Evolutionary conservation across 176 grass and related monocot genomes (phyloP), one percentile per base, ranked within the genome.

Genomic region (Zoysia japonica): DNA sequence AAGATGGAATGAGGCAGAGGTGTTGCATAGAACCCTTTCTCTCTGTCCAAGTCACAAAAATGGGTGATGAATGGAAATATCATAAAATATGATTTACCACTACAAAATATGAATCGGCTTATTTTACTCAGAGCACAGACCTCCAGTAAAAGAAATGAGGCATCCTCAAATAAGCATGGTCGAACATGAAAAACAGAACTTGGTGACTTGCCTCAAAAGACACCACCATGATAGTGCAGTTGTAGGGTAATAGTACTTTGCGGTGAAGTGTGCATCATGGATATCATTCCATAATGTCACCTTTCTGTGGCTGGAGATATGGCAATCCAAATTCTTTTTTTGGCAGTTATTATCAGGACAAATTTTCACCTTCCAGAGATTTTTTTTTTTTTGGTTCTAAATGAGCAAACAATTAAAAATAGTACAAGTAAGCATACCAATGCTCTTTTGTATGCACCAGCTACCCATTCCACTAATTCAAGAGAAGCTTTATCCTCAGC

Each of bases 401-500:
- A 70, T 84, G 81, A 6, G 20, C 37, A 72, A 62, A 55, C 39
- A 76, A 45, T 63, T 38, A 19, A 50, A 63, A 44, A 45, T 41
- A 28, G 64, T 50, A 75, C 54, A 11, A 57, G 35, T 77, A 60
- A 79, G 43, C 82, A 84, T 86, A 92, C 88, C 85, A 87, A 82
- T 90, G 88, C 87, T 92, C 78, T 91, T 94, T 74, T 94, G 75
- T 61, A 97, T 73, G 89, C 83, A 51, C 87, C 85, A 84, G 94
- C 84, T 71, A 90, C 87, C 95, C 95, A 97, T 87, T 91, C 92
- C 0, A 74, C 83, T 67, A 97, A 81, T 76, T 97, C 87, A 83
- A 97, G 91, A 77, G 88, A 87, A 78, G 89, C 91, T 88, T 92
- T 94, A 89, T 97, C 95, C 85, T 97, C 95, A 53, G 89, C 82